Conservation (phyloP, 164 flowering plant genomes). For the Vitis riparia region DNA sequence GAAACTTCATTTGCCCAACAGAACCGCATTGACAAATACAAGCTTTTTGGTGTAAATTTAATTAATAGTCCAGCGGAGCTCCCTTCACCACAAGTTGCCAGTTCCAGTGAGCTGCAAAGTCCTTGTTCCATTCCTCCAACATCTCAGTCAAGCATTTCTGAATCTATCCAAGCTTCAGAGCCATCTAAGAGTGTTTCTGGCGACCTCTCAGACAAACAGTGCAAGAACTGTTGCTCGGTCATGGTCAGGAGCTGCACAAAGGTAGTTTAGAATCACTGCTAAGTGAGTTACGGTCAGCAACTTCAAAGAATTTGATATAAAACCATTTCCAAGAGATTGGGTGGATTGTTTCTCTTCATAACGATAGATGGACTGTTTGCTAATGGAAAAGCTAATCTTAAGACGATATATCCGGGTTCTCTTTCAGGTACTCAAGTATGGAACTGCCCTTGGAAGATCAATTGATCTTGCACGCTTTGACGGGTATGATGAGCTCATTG, state of each 20-base stretch:
- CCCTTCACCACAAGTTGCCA: constrained; percentile 30
- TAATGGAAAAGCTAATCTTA: too few relatives aligned
- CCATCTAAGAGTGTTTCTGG: constrained; percentile 24
- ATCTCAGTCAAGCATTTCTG: constrained; percentile 23
- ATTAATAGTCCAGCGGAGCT: constrained; percentile 26
- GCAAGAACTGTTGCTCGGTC: constrained; percentile 15
- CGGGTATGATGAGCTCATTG: constrained; percentile 48
- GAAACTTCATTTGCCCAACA: constrained; percentile 17
- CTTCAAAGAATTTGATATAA: too few relatives aligned
- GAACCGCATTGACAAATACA: constrained; percentile 17
- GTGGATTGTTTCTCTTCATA: too few relatives aligned
- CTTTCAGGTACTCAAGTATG: constrained; percentile 47
- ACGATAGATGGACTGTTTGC: too few relatives aligned
- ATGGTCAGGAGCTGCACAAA: constrained; percentile 41
- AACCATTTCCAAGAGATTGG: too few relatives aligned
- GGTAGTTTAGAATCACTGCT: constrained; percentile 21
- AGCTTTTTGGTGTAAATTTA: constrained; percentile 53
- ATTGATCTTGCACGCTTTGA: constrained; percentile 44
- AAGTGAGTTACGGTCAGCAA: too few relatives aligned
- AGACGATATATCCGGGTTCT: neutral
- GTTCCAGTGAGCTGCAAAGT: constrained; percentile 15
- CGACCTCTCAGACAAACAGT: constrained; percentile 10
- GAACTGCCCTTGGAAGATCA: constrained; percentile 52
- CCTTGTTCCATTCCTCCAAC: constrained; percentile 16
- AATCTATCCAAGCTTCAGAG: constrained; percentile 25